Conservation (phyloP, 1,139 yeast genomes). For the Suzukiozyma palmioleophila region DNA sequence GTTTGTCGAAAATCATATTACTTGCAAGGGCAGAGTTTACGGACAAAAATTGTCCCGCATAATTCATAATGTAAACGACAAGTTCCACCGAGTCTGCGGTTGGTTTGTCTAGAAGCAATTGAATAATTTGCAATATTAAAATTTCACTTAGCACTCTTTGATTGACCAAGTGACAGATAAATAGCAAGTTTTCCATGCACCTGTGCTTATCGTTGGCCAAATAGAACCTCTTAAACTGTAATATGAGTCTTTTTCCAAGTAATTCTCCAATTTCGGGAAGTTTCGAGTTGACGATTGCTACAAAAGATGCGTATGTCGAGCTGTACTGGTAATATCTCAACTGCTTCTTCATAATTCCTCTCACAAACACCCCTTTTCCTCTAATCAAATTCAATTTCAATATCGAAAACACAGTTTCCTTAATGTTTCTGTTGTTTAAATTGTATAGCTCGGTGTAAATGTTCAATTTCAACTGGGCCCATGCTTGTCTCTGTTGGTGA, state of each 20-base stretch:
- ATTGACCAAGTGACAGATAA: constrained; percentile 62
- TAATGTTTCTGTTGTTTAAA: constrained; percentile 44
- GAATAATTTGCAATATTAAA: constrained; percentile 58
- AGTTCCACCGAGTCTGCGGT: constrained; percentile 39
- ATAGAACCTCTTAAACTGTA: constrained; percentile 57
- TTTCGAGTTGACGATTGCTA: constrained; percentile 60
- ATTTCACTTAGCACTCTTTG: constrained; percentile 65
- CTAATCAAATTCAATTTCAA: constrained; percentile 53
- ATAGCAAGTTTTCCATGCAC: constrained; percentile 40
- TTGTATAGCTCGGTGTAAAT: constrained; percentile 48
- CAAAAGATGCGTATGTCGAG: constrained; percentile 53
- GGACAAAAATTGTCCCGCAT: constrained; percentile 21
- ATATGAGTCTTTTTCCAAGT: constrained; percentile 48
- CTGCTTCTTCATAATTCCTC: constrained; percentile 56
- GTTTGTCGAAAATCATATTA: constrained; percentile 55
- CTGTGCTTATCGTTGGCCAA: constrained; percentile 41
- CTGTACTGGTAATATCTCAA: constrained; percentile 33
- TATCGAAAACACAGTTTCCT: constrained; percentile 42
- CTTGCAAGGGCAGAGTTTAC: constrained; percentile 21
- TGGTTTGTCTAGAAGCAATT: constrained; percentile 51
- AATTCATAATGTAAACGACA: constrained; percentile 20
- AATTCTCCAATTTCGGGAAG: constrained; percentile 68
- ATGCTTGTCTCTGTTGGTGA: constrained; percentile 41
- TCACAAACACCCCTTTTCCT: constrained; percentile 57
- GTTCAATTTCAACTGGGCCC: constrained; percentile 49